Conservation (phyloP, 2,329 filamentous ascomycete genomes). For the Calycina herbarum region DNA sequence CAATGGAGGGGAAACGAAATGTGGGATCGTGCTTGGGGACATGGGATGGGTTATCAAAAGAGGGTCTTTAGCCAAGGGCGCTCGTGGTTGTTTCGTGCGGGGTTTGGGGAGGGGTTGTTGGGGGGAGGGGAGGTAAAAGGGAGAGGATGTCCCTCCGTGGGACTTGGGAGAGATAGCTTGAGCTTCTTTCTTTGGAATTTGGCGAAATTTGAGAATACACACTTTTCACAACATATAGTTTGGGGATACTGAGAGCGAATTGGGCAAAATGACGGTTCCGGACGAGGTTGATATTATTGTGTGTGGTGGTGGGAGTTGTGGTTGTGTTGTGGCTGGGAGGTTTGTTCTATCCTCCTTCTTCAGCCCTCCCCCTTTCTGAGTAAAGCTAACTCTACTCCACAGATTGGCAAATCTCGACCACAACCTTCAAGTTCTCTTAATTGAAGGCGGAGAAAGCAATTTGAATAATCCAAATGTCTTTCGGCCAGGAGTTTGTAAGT, state of each 20-base stretch:
- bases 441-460: conserved; percentile 56
- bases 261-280: conserved; percentile 32
- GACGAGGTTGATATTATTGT: conserved; percentile 53
- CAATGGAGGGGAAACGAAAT: background rate
- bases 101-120: background rate
- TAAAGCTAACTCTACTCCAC: conserved; percentile 30
- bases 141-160: background rate
- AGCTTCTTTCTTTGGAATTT: background rate
- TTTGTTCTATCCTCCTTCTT: conserved; percentile 14
- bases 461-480: conserved; percentile 51
- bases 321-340: conserved; percentile 50
- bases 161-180: background rate
- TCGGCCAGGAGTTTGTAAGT: conserved; percentile 52
- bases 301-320: conserved; percentile 49
- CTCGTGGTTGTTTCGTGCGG: conserved; percentile 7
- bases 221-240: background rate
- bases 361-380: background rate
- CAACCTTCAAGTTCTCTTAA: conserved; percentile 48
- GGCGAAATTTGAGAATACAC: background rate
- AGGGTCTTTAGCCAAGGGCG: conserved; percentile 16
- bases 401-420: conserved; percentile 51
- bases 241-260: background rate
- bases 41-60: background rate
- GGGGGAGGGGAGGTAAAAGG: background rate
- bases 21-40: conserved; percentile 1